Conservation (phyloP, 805 yeast genomes). For the Lipomyces yamanashiensis region DNA sequence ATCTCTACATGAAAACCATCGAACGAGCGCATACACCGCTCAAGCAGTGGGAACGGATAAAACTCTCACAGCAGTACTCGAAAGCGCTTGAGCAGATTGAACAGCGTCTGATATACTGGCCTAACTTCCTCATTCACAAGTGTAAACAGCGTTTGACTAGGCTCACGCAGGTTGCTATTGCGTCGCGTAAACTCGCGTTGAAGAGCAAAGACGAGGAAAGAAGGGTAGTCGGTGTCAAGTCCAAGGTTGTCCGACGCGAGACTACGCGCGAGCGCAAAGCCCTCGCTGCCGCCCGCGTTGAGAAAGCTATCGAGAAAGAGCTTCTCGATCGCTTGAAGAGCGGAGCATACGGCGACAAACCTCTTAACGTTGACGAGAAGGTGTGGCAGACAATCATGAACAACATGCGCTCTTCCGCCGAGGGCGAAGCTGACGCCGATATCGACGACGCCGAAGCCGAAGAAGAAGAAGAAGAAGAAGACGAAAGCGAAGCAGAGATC, state of each 20-base stretch:
- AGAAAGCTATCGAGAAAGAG: constrained; percentile 95
- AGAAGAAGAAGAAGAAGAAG: constrained; percentile 56
- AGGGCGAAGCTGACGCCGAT: constrained; percentile 64
- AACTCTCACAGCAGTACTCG: constrained; percentile 83
- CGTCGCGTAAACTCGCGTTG: constrained; percentile 90
- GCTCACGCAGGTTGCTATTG: constrained; percentile 91
- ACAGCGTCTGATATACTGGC: constrained; percentile 88
- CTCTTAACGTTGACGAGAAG: constrained; percentile 92
- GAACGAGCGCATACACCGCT: constrained; percentile 97
- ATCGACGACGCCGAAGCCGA: constrained; percentile 58
- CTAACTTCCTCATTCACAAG: constrained; percentile 84
- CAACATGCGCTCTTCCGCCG: constrained; percentile 54
- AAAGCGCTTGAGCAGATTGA: constrained; percentile 89
- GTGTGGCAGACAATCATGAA: constrained; percentile 95
- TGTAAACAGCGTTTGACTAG: constrained; percentile 96
- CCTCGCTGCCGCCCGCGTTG: constrained; percentile 92
- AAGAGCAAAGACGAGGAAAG: constrained; percentile 77
- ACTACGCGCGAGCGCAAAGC: constrained; percentile 95
- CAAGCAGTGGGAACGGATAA: constrained; percentile 92
- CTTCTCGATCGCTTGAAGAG: constrained; percentile 90
- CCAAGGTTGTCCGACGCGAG: constrained; percentile 94
- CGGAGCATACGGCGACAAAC: constrained; percentile 98
- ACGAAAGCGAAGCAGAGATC: constrained; percentile 60
- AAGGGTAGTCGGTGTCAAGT: constrained; percentile 88
- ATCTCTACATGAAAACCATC: constrained; percentile 93